These are phyloP conservation scores for Aspergillus uvarum DNA, from an alignment of 2,329 filamentous ascomycete genomes.

Conservation along the genomic window DNA sequence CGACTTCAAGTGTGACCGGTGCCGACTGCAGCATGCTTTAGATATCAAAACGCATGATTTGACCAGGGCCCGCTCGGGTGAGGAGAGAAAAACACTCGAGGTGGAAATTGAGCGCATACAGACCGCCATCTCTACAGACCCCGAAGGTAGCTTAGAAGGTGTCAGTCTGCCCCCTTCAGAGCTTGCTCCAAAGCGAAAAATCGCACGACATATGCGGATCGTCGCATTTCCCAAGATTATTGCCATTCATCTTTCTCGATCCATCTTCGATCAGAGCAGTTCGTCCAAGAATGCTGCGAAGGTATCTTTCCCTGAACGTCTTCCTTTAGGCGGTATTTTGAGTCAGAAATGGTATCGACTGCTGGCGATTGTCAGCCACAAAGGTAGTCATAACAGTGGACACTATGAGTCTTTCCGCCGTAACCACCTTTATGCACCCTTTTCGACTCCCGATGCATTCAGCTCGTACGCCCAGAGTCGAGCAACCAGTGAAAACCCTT, in stretches of 20 bases:
- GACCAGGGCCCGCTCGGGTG: slow-evolving; percentile 53
- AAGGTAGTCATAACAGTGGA: slow-evolving; percentile 91
- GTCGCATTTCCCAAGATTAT: slow-evolving; percentile 85
- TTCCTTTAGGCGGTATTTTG: slow-evolving; percentile 77
- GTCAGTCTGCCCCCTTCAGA: slow-evolving; percentile 73
- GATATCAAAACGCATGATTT: slow-evolving; percentile 62
- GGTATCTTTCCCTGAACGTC: slow-evolving; percentile 83
- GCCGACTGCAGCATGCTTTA: slow-evolving; percentile 78
- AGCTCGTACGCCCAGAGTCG: slow-evolving; percentile 69
- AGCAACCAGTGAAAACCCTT: slow-evolving; percentile 54
- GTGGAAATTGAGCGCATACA: slow-evolving; percentile 65
- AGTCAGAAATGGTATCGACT: slow-evolving; percentile 79
- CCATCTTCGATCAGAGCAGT: slow-evolving; percentile 77
- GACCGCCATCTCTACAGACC: slow-evolving; percentile 71
- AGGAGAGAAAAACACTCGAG: slow-evolving; percentile 53
- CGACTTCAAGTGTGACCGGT: slow-evolving; percentile 94
- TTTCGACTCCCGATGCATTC: slow-evolving; percentile 77
- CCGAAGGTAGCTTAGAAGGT: slow-evolving; percentile 71
- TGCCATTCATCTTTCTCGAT: slow-evolving; percentile 87
- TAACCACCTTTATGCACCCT: slow-evolving; percentile 76
- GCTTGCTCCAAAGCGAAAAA: slow-evolving; percentile 75
- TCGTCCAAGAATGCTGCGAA: slow-evolving; percentile 95
- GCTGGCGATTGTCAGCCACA: slow-evolving; percentile 85
- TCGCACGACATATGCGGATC: slow-evolving; percentile 84
- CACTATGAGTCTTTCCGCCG: slow-evolving; percentile 96